phyloP scores from a whole-genome alignment of 192 early-diverging fungal species.

The Podila verticillata region DNA sequence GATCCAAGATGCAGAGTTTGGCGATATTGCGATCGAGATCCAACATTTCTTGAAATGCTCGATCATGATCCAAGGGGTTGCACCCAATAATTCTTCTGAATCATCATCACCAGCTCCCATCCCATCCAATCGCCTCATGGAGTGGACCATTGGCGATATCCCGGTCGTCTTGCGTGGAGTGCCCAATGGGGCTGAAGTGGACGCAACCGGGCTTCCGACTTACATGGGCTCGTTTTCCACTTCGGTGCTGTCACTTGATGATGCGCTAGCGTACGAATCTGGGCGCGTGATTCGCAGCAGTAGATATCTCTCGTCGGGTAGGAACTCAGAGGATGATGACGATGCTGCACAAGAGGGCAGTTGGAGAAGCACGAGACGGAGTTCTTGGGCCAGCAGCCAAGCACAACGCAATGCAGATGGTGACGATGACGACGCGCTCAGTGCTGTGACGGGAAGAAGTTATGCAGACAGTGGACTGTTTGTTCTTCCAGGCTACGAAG shows the following conservation, averaged over 20 bases:
- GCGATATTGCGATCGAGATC: slow-evolving; percentile 25
- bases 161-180: slow-evolving; percentile 16
- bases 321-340: not conserved
- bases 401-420: not conserved
- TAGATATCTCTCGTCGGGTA: not conserved
- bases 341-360: not conserved
- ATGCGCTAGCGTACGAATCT: slow-evolving; percentile 11
- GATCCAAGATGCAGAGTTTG: not conserved
- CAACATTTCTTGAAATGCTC: slow-evolving; percentile 25
- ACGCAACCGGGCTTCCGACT: slow-evolving; percentile 10
- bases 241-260: slow-evolving; percentile 1
- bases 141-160: slow-evolving; percentile 18
- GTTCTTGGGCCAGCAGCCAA: not conserved
- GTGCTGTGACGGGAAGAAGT: not conserved
- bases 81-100: not conserved
- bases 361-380: not conserved
- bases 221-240: slow-evolving; percentile 33
- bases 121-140: not conserved
- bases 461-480: not conserved
- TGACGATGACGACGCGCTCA: not conserved
- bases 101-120: not conserved
- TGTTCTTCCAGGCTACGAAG: slow-evolving; percentile 15
- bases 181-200: not conserved
- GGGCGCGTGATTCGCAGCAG: not conserved
- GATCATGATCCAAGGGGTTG: not conserved